Evolutionary conservation across 306 rosid species (phyloP), one percentile per base, ranked within the genome.

Genomic region (Gleditsia sinensis): DNA sequence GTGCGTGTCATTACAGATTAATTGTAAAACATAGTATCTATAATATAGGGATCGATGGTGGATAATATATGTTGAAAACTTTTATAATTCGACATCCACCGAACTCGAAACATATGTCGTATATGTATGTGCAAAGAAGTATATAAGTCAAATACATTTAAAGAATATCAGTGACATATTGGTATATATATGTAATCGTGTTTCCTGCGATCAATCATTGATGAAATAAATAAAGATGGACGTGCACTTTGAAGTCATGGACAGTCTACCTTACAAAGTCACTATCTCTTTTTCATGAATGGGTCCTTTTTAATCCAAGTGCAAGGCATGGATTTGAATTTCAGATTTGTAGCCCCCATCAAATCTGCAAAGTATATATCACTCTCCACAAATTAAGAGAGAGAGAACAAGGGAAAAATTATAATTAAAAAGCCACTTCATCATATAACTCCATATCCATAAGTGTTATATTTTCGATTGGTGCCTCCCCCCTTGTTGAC

Each of bases 301-400:
- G 73, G 56, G 30, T 21, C 79, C 64, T 62, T 75, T 63, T 75
- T 48, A 2, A 71, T 78, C 71, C 78, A 70, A 67, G 32, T 85
- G 49, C 86, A 85, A 50, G 51, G 88, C 71, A 81, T 37, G 72
- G 71, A 59, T 54, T 45, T 42, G 45, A 45, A n/a, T 62, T 53
- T 53, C 67, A 43, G 88, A 81, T 81, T 57, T 66, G 80, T 66
- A 59, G 83, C 40, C 86, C 88, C 86, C 88, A 85, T 75, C 69
- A 76, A 80, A 85, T 81, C 82, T 36, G 50, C 74, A 45, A 50
- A 36, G 53, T 32, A n/a, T n/a, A n/a, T n/a, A 24, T 37, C 74
- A 53, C 49, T 60, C 67, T 14, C 6, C 12, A 13, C n/a, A 37
- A 28, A 39, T 2, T 63, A 37, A 78, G 17, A 51, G 16, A 56